A percentile compares a stretch with the other conserved stretches of the same genome.
Conservation (phyloP, 2,329 filamentous ascomycete species). For the Venturiaceae sp. region DNA sequence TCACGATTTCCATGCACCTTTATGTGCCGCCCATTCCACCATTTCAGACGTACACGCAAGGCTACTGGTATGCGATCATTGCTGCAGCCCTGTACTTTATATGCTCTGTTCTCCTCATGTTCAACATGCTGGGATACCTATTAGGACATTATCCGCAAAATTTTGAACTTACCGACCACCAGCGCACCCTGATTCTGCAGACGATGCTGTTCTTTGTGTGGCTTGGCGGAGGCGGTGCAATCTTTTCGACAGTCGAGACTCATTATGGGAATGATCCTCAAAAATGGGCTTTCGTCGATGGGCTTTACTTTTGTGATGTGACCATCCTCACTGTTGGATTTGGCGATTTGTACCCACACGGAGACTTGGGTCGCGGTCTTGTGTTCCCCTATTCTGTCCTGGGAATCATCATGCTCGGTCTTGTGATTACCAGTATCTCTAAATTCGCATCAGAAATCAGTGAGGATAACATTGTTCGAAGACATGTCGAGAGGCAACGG, state of each 20-base stretch:
- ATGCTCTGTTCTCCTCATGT: slow-evolving; percentile 63
- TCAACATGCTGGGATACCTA: slow-evolving; percentile 72
- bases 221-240: slow-evolving; percentile 63
- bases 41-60: slow-evolving; percentile 59
- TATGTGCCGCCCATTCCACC: slow-evolving; percentile 42
- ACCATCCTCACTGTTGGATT: slow-evolving; percentile 32
- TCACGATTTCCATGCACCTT: slow-evolving; percentile 55
- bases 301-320: slow-evolving; percentile 37
- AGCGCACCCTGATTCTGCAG: slow-evolving; percentile 82
- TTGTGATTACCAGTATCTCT: slow-evolving; percentile 73
- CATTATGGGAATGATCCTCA: slow-evolving; percentile 19
- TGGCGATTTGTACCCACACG: slow-evolving; percentile 46
- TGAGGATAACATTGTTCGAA: slow-evolving; percentile 51
- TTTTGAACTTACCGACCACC: slow-evolving; percentile 67
- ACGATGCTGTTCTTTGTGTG: slow-evolving; percentile 80
- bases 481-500: slow-evolving; percentile 46
- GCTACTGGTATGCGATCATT: slow-evolving; percentile 79
- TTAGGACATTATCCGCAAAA: slow-evolving; percentile 67
- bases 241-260: slow-evolving; percentile 61
- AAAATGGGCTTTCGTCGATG: slow-evolving; percentile 66
- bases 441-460: slow-evolving; percentile 52
- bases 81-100: slow-evolving; percentile 72
- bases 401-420: slow-evolving; percentile 74
- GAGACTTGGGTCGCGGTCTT: slow-evolving; percentile 54
- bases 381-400: slow-evolving; percentile 76